These are phyloP conservation scores for Candida lessepsii DNA, from an alignment of 805 yeast species.

Conservation along the genomic window DNA sequence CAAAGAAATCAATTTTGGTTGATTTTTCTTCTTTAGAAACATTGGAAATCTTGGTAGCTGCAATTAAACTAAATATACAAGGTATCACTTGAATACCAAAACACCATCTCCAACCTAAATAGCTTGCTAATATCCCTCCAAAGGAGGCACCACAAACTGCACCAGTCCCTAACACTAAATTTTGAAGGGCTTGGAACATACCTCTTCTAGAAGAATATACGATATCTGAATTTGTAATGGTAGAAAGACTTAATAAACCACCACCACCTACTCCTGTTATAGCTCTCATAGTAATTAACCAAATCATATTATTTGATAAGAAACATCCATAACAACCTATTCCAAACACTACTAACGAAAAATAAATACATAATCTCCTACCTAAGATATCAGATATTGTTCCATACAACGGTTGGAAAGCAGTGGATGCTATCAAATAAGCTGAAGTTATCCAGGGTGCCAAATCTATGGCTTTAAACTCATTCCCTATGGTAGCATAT, in stretches of 20 bases:
- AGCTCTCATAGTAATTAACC: constrained; percentile 50
- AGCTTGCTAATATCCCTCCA: constrained; percentile 60
- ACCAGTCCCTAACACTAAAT: constrained; percentile 49
- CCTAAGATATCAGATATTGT: constrained; percentile 73
- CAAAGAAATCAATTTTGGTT: constrained; percentile 58
- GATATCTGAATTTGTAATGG: constrained; percentile 54
- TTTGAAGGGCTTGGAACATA: constrained; percentile 50
- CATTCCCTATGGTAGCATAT: constrained; percentile 63
- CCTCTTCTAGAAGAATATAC: constrained; percentile 54
- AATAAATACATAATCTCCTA: constrained; percentile 51
- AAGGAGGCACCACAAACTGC: constrained; percentile 44
- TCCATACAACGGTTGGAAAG: constrained; percentile 71
- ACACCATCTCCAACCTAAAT: constrained; percentile 49
- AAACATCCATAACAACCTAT: constrained; percentile 49
- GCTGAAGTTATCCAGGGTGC: constrained; percentile 72
- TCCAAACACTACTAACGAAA: constrained; percentile 37
- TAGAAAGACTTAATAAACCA: constrained; percentile 47
- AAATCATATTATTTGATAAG: constrained; percentile 43
- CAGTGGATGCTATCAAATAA: constrained; percentile 61
- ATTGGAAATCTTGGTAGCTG: constrained; percentile 29
- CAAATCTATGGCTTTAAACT: constrained; percentile 55
- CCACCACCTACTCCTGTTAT: constrained; percentile 58
- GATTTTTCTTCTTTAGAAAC: constrained; percentile 39
- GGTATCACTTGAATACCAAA: constrained; percentile 38
- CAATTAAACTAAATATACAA: constrained; percentile 43